Base-by-base conservation (phyloP, 148 eudicot genomes). In the Camellia japonica region DNA sequence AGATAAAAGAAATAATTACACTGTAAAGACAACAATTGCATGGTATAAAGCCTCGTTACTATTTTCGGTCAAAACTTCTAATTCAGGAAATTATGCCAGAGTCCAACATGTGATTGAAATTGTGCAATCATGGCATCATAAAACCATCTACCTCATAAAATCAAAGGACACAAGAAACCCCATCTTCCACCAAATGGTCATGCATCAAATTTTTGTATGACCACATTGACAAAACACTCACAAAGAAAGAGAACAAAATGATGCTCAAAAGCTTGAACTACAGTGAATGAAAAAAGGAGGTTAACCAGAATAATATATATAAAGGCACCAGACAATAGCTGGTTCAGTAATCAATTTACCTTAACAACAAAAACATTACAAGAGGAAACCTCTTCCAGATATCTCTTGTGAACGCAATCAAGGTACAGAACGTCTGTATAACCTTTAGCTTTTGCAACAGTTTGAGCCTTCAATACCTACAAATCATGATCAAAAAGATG, bases 311-410 rank as follows among this genome's bases (percentile, higher is more conserved):
- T 76, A 14, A 77, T 16, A 15, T 64, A 51, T 64, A 49, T 13
- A 10, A 3, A 67, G 11, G 30, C 2, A 16, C 15, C 60, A 56
- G 51, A 11, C 14, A 72, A 23, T 4, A 68, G 73, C 59, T 78
- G 44, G 69, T 62, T 47, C 42, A 64, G 49, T 68, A 68, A 79
- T 74, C 44, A 75, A 20, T 79, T 79, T 87, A 96, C 99, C 99
- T 93, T 93, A 23, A 93, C 98, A 70, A 93, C 88, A 82, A 96
- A 96, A 46, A 96, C 90, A 77, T 96, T 93, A 87, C 98, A 92
- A 80, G 98, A 90, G 62, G 99, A 96, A 64, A 96, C 98, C 81
- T 96, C 98, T 88, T 96, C 99, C 81, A 96, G 89, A 82, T 96
- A 96, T 76, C 85, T 96, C 78, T 93, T 93, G 83, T 92, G 87